A percentile compares a stretch with the other conserved stretches of the same genome.
phyloP scores from a whole-genome alignment of 495 filamentous ascomycete genomes.

The Podospora bellae-mahoneyi region DNA sequence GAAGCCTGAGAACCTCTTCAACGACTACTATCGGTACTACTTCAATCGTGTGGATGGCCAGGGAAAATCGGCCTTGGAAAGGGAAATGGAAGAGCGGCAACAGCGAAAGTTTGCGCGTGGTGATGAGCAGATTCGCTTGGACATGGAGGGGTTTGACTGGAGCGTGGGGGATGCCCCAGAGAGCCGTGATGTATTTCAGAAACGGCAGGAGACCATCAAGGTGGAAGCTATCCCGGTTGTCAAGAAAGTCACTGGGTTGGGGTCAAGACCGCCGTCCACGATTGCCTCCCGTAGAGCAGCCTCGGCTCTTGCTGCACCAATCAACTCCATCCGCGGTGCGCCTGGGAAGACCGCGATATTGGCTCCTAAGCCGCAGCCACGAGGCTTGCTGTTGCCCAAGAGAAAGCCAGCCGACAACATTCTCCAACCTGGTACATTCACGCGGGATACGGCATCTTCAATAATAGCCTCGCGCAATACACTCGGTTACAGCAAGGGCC shows the following conservation, averaged over 20 bases:
- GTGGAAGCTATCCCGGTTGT: slow-evolving; percentile 21
- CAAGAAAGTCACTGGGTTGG: slow-evolving; percentile 26
- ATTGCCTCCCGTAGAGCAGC: slow-evolving; percentile 41
- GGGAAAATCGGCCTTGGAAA: slow-evolving; percentile 61
- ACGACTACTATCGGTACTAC: slow-evolving; percentile 63
- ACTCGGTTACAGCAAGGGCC: slow-evolving; percentile 75
- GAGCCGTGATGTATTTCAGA: slow-evolving; percentile 32
- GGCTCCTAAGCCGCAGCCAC: slow-evolving; percentile 28
- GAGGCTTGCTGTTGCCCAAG: slow-evolving; percentile 36
- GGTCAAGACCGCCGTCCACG: slow-evolving; percentile 39
- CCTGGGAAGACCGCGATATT: slow-evolving; percentile 22
- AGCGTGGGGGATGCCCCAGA: slow-evolving; percentile 40
- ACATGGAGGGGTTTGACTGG: slow-evolving; percentile 56
- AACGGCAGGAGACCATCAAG: slow-evolving; percentile 26
- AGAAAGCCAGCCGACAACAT: slow-evolving; percentile 43
- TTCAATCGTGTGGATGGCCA: slow-evolving; percentile 63
- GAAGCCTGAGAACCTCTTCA: slow-evolving; percentile 61
- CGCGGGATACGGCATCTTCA: slow-evolving; percentile 53
- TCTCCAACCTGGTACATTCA: slow-evolving; percentile 40
- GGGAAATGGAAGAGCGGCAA: slow-evolving; percentile 56
- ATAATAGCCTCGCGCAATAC: slow-evolving; percentile 68
- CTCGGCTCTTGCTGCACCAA: slow-evolving; percentile 40
- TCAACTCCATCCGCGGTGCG: slow-evolving; percentile 33
- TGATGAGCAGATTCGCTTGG: slow-evolving; percentile 56
- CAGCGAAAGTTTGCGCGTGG: slow-evolving; percentile 52